These are phyloP conservation scores for Solioccasus polychromus DNA, from an alignment of 768 basidiomycete genomes.

Conservation along the genomic window DNA sequence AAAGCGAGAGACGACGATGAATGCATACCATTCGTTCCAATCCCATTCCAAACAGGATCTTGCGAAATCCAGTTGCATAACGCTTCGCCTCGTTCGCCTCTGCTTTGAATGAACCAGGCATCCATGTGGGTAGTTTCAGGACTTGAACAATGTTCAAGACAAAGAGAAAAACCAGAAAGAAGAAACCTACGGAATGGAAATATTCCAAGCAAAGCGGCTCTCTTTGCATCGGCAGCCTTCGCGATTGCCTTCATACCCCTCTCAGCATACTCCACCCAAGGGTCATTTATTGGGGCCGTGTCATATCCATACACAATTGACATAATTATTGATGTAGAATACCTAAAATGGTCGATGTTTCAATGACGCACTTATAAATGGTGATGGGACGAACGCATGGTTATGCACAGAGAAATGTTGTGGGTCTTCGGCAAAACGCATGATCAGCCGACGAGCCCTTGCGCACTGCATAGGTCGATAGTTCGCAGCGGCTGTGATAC, in stretches of 20 bases:
- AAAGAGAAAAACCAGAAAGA: neutral
- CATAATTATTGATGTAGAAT: slow-evolving; percentile 25
- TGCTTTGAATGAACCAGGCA: slow-evolving; percentile 23
- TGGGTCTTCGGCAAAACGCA: slow-evolving; percentile 30
- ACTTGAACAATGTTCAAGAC: slow-evolving; percentile 14
- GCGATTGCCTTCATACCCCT: slow-evolving; percentile 14
- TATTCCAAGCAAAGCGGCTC: slow-evolving; percentile 18
- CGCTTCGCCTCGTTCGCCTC: slow-evolving; percentile 15
- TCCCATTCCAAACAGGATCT: slow-evolving; percentile 22
- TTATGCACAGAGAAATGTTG: slow-evolving; percentile 23
- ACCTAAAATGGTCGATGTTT: slow-evolving; percentile 15
- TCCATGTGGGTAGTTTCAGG: slow-evolving; percentile 23
- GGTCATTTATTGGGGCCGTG: slow-evolving; percentile 17
- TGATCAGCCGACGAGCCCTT: slow-evolving; percentile 32
- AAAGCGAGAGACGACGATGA: neutral
- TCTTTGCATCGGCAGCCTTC: slow-evolving; percentile 17
- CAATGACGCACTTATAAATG: neutral
- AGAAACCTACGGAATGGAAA: slow-evolving; percentile 27
- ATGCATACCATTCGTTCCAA: slow-evolving; percentile 20
- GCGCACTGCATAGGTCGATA: slow-evolving; percentile 34
- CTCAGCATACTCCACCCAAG: slow-evolving; percentile 18
- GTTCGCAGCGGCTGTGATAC: slow-evolving; percentile 19
- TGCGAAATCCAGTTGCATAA: slow-evolving; percentile 18
- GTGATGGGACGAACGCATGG: slow-evolving; percentile 18
- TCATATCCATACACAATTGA: slow-evolving; percentile 28